Conservation (phyloP, 163 green algal species). For the Trebouxia gelatinosa region DNA sequence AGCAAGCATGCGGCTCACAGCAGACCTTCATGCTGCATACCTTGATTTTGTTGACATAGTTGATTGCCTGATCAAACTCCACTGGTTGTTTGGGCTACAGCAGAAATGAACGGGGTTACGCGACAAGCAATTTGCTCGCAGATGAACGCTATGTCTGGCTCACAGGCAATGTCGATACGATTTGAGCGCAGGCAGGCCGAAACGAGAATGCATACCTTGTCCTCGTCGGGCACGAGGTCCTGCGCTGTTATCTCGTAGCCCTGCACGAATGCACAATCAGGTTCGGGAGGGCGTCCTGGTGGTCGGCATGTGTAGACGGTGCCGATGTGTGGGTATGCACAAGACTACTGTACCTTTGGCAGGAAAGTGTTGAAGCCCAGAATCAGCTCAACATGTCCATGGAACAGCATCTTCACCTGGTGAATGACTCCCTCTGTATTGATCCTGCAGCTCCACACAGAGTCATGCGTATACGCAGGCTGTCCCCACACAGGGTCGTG, state of each 20-base stretch:
- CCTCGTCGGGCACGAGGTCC: slow-evolving; percentile 63
- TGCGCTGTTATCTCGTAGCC: slow-evolving; percentile 86
- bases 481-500: neutral
- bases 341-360: slow-evolving; percentile 85
- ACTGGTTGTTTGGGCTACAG: slow-evolving; percentile 58
- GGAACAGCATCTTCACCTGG: slow-evolving; percentile 95
- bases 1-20: no score
- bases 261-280: slow-evolving; percentile 41
- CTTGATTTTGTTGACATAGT: slow-evolving; percentile 99
- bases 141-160: no score
- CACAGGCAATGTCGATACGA: no score
- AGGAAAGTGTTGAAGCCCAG: slow-evolving; percentile 99
- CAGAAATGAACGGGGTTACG: neutral
- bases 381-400: slow-evolving; percentile 93
- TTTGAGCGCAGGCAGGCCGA: no score
- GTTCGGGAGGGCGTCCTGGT: neutral
- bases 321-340: neutral
- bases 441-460: slow-evolving; percentile 69
- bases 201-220: no score
- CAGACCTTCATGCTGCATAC: slow-evolving; percentile 20
- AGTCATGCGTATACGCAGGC: neutral
- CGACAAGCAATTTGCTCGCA: no score
- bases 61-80: slow-evolving; percentile 99
- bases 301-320: no score
- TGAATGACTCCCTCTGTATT: slow-evolving; percentile 95